phyloP scores from a whole-genome alignment of 2,329 filamentous ascomycete genomes.

The Fusarium sterilihyphosum region DNA sequence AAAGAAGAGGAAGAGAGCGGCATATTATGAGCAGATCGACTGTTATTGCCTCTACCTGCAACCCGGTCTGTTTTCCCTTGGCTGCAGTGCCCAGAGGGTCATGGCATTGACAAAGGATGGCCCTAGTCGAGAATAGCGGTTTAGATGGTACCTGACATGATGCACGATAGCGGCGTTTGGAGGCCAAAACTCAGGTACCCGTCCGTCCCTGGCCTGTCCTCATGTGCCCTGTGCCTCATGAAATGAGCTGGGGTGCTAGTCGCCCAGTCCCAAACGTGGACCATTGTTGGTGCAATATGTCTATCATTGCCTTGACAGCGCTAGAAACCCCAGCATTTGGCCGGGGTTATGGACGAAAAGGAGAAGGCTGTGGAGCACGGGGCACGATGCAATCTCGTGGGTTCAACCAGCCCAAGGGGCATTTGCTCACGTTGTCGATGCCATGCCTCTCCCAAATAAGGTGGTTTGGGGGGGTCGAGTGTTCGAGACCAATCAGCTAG shows the following conservation, averaged over 20 bases:
- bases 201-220: slow-evolving; percentile 1
- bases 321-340: slow-evolving; percentile 15
- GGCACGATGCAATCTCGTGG: slow-evolving; percentile 42
- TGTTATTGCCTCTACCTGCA: slow-evolving; percentile 49
- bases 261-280: slow-evolving; percentile 33
- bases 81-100: slow-evolving; percentile 31
- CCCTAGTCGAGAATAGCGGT: slow-evolving; percentile 32
- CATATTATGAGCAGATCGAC: slow-evolving; percentile 45
- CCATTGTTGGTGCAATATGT: slow-evolving; percentile 41
- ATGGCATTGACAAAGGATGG: slow-evolving; percentile 33
- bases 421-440: slow-evolving; percentile 15
- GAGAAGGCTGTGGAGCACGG: slow-evolving; percentile 41
- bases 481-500: slow-evolving; percentile 19
- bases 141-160: slow-evolving; percentile 33
- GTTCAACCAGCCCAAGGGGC: slow-evolving; percentile 30
- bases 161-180: slow-evolving; percentile 14
- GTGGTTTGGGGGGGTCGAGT: neutral
- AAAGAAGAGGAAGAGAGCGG: slow-evolving; percentile 43
- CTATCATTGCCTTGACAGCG: slow-evolving; percentile 32
- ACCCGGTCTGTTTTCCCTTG: slow-evolving; percentile 29
- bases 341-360: slow-evolving; percentile 35
- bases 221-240: slow-evolving; percentile 25
- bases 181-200: slow-evolving; percentile 36
- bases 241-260: slow-evolving; percentile 33
- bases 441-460: slow-evolving; percentile 20